phyloP scores from a whole-genome alignment of 2,329 filamentous ascomycete species.

The Colletotrichum sidae region DNA sequence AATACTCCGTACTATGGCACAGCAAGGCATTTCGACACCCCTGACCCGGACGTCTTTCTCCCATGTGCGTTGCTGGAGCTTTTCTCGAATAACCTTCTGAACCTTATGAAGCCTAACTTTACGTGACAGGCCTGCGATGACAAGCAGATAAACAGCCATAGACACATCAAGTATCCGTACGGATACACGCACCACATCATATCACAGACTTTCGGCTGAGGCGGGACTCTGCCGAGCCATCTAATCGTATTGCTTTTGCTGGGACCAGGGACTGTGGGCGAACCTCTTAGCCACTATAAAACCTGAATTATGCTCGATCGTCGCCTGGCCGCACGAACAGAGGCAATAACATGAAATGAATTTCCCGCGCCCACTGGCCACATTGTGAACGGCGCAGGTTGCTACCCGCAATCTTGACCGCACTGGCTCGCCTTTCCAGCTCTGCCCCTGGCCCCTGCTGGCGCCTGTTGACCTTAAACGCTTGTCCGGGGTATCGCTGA shows the following conservation, averaged over 20 bases:
- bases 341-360: not conserved
- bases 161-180: too few relatives aligned
- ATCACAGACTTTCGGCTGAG: not conserved
- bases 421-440: not conserved
- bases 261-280: constrained; percentile 3
- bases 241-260: not conserved
- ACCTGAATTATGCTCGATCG: constrained; percentile 3
- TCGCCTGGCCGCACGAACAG: not conserved
- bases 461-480: constrained; percentile 14
- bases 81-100: constrained; percentile 12
- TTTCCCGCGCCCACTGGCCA: constrained; percentile 4
- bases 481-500: constrained; percentile 24
- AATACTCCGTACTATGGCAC: too few relatives aligned
- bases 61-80: not conserved
- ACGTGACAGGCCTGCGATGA: too few relatives aligned
- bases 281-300: constrained; percentile 9
- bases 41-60: not conserved
- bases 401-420: constrained; percentile 15
- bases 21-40: not conserved
- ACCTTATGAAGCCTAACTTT: not conserved
- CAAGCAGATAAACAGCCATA: not conserved
- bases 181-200: not conserved
- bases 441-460: not conserved
- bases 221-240: not conserved
- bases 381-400: constrained; percentile 3